Evolutionary conservation across 2,329 filamentous ascomycete species (phyloP).

Genomic region (Stromatinia cepivora): DNA sequence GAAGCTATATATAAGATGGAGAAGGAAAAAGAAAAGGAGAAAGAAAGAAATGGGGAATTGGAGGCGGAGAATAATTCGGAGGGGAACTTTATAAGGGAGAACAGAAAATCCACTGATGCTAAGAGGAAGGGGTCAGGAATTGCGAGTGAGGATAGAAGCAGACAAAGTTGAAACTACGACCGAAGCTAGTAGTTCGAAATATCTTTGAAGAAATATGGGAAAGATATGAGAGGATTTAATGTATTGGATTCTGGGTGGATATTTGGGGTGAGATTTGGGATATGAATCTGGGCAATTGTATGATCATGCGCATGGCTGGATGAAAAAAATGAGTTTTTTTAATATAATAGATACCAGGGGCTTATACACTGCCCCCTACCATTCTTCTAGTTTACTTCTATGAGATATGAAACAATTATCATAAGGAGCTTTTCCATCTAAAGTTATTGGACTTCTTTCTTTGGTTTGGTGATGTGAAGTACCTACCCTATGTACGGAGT

Average conservation of each 20-base stretch:
- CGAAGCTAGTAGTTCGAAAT: neutral
- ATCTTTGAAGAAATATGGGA: too few relatives aligned
- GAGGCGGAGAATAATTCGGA: constrained; percentile 9
- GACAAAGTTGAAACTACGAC: neutral
- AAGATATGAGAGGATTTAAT: neutral
- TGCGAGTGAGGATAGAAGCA: neutral
- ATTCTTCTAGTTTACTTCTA: neutral
- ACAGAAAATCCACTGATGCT: neutral
- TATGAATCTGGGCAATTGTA: neutral
- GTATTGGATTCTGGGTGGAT: neutral
- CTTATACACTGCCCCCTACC: neutral
- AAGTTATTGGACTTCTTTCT: neutral
- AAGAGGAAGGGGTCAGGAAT: neutral
- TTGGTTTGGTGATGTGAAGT: neutral
- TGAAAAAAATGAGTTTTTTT: neutral
- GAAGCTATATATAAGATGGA: constrained; percentile 53
- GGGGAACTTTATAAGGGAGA: neutral
- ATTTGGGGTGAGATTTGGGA: neutral
- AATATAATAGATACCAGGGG: constrained; percentile 9
- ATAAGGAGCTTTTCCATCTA: neutral
- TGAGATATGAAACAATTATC: neutral
- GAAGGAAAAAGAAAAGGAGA: constrained; percentile 40
- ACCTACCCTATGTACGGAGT: neutral
- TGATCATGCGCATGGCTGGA: neutral
- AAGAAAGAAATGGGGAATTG: constrained; percentile 9